Evolutionary conservation across 768 basidiomycete genomes (phyloP).

Genomic region (Termitomyces sp.): DNA sequence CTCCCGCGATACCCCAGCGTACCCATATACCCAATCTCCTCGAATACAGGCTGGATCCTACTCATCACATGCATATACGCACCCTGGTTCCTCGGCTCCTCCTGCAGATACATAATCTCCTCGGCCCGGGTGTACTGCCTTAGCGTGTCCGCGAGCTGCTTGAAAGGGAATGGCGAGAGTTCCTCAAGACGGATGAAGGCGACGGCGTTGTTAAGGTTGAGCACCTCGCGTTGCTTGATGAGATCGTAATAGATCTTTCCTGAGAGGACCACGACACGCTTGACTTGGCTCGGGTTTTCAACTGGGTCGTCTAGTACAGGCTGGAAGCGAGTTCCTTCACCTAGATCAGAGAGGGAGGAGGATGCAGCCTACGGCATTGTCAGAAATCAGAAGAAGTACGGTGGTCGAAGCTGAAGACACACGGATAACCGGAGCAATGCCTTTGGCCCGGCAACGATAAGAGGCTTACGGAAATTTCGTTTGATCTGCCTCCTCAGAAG

Average conservation of each 20-base stretch:
- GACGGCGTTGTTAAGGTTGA: conserved; percentile 41
- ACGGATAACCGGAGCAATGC: conserved; percentile 75
- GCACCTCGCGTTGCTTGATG: conserved; percentile 55
- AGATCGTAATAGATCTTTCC: conserved; percentile 92
- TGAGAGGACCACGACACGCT: conserved; percentile 67
- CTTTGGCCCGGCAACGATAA: conserved; percentile 83
- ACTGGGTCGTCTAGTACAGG: conserved; percentile 58
- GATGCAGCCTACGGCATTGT: conserved; percentile 54
- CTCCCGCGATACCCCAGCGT: conserved; percentile 58
- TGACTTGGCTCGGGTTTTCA: conserved; percentile 29
- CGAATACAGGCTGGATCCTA: conserved; percentile 50
- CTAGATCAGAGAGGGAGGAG: conserved; percentile 59
- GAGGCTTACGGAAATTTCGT: conserved; percentile 82
- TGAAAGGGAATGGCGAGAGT: conserved; percentile 83
- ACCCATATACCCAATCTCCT: conserved; percentile 23
- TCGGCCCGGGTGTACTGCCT: conserved; percentile 33
- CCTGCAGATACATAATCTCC: conserved; percentile 70
- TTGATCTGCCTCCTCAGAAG: conserved; percentile 81
- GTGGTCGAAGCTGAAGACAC: not conserved
- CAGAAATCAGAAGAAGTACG: not conserved
- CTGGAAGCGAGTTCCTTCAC: conserved; percentile 53
- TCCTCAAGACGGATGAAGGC: conserved; percentile 82
- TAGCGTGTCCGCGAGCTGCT: conserved; percentile 40
- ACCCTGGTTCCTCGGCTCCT: conserved; percentile 88
- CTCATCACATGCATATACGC: conserved; percentile 62